Evolutionary conservation across 495 filamentous ascomycete species (phyloP).

Genomic region (Acidiella bohemica): DNA sequence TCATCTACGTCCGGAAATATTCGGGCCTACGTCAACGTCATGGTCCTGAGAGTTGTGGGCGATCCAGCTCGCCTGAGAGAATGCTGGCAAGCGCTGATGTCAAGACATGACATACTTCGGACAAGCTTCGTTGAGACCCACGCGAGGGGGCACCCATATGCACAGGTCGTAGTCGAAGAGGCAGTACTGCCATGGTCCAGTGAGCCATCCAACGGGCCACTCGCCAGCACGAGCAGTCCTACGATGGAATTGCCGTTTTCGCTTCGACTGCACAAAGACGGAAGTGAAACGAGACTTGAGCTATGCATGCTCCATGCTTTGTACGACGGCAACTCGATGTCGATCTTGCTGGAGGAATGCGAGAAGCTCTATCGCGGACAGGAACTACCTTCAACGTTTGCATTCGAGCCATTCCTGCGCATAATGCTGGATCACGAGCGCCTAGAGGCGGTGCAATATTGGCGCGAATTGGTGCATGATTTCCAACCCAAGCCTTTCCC

Average conservation of each 20-base stretch:
- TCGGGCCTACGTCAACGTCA: no score
- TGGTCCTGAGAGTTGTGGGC: conserved; percentile 32
- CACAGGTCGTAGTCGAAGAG: conserved; percentile 43
- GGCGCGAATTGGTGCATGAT: conserved; percentile 39
- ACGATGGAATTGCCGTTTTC: no score
- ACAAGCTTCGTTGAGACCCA: conserved; percentile 48
- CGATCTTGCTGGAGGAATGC: conserved; percentile 49
- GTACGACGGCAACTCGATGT: conserved; percentile 64
- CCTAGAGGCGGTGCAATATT: conserved; percentile 42
- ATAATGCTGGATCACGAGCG: conserved; percentile 31
- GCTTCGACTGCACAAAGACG: no score
- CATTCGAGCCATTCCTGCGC: conserved; percentile 39
- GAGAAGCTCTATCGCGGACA: conserved; percentile 37
- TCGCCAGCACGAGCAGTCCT: no score
- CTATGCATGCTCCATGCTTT: conserved; percentile 68
- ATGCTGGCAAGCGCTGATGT: conserved; percentile 39
- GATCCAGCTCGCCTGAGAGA: conserved; percentile 29
- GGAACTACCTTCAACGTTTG: conserved; percentile 31
- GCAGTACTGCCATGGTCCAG: no score
- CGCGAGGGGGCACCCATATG: conserved; percentile 36
- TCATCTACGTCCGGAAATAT: no score
- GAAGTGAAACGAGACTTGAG: no score
- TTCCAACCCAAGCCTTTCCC: conserved; percentile 39
- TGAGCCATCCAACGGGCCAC: no score
- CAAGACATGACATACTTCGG: conserved; percentile 49